These are phyloP conservation scores for Pythium phragmitis DNA, from an alignment of 352 stramenopile species.

Conservation along the genomic window DNA sequence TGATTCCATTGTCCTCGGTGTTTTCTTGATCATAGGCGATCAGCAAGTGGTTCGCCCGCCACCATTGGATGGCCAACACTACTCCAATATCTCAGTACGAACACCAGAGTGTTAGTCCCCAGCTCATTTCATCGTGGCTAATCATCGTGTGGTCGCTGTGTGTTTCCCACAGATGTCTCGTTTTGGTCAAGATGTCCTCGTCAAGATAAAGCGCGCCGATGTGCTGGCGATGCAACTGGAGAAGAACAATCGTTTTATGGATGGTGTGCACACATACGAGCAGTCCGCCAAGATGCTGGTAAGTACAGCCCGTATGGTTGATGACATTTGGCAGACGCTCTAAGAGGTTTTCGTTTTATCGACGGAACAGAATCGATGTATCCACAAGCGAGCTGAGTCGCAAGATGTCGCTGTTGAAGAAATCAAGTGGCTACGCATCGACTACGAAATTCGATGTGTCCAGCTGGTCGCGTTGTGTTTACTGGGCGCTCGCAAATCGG, in stretches of 20 bases:
- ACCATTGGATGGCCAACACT: constrained; percentile 56
- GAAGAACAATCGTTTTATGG: constrained; percentile 56
- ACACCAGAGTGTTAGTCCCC: background rate
- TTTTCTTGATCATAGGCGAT: constrained; percentile 34
- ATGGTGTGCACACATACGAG: constrained; percentile 71
- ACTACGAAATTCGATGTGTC: constrained; percentile 77
- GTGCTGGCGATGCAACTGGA: constrained; percentile 61
- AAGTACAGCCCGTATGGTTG: background rate
- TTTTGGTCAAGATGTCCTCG: constrained; percentile 54
- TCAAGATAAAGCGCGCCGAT: constrained; percentile 63
- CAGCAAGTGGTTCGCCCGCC: constrained; percentile 59
- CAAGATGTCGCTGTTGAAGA: constrained; percentile 51
- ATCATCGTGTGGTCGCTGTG: background rate
- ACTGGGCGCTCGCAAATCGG: constrained; percentile 49
- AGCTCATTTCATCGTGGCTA: background rate
- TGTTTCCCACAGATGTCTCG: constrained; percentile 39
- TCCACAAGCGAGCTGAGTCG: constrained; percentile 58
- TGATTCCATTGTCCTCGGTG: background rate
- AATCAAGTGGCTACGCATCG: constrained; percentile 61
- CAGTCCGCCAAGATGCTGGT: constrained; percentile 74
- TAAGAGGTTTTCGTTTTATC: background rate
- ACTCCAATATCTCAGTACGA: constrained; percentile 52
- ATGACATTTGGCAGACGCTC: background rate
- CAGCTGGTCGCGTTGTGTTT: constrained; percentile 73
- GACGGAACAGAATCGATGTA: constrained; percentile 46